Evolutionary conservation across 2,329 filamentous ascomycete species (phyloP).

Genomic region (Lanzia echinophila): DNA sequence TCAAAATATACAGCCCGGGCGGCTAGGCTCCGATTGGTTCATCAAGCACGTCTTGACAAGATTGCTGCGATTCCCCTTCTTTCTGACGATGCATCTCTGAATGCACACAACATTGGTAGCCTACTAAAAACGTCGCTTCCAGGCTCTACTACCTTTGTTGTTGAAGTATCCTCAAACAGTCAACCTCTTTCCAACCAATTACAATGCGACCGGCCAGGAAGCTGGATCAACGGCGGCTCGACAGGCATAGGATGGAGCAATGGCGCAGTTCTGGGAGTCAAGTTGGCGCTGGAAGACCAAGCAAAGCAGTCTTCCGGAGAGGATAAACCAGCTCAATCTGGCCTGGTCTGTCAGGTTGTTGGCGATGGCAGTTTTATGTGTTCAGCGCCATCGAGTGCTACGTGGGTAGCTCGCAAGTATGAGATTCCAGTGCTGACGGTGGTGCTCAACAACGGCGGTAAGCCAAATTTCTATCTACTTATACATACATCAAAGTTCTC

Average conservation of each 20-base stretch:
- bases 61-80: constrained; percentile 40
- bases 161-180: constrained; percentile 69
- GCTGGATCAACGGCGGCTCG: constrained; percentile 71
- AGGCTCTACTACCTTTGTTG: constrained; percentile 59
- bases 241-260: constrained; percentile 73
- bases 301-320: constrained; percentile 39
- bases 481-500: constrained; percentile 33
- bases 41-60: constrained; percentile 50
- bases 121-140: constrained; percentile 46
- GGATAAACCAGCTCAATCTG: not conserved
- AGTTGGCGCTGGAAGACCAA: constrained; percentile 51
- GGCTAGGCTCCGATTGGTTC: constrained; percentile 46
- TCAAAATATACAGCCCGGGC: constrained; percentile 37
- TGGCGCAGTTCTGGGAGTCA: constrained; percentile 65
- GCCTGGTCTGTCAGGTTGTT: constrained; percentile 52
- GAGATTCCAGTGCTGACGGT: constrained; percentile 13
- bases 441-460: constrained; percentile 17
- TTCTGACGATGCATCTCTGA: constrained; percentile 17
- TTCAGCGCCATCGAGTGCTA: constrained; percentile 53
- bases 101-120: constrained; percentile 37
- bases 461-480: constrained; percentile 20
- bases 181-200: constrained; percentile 61
- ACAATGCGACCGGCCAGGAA: constrained; percentile 55
- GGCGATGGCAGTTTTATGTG: constrained; percentile 61
- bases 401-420: constrained; percentile 48